Evolutionary conservation across 2,329 filamentous ascomycete genomes (phyloP).

Genomic region (Ophiostoma populinum): DNA sequence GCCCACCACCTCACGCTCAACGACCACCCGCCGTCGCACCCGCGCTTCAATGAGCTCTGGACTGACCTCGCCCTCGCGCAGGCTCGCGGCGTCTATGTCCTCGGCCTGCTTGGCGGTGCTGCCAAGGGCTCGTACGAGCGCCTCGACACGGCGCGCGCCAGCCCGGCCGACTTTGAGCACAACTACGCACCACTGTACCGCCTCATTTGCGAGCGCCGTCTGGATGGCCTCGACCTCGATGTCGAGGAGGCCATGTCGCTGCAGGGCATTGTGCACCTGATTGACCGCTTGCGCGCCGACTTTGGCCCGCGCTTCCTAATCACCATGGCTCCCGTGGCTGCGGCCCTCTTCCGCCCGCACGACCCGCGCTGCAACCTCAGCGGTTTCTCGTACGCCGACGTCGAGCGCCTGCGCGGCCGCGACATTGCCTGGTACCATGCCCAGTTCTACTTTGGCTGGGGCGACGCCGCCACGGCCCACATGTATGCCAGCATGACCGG

Average conservation of each 20-base stretch:
- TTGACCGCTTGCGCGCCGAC: conserved; percentile 46
- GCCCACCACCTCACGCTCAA: conserved; percentile 46
- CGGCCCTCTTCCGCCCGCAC: conserved; percentile 43
- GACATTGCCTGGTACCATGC: conserved; percentile 67
- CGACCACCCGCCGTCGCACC: conserved; percentile 47
- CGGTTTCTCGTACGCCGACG: conserved; percentile 55
- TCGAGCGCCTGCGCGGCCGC: conserved; percentile 45
- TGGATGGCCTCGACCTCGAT: conserved; percentile 56
- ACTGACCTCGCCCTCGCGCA: conserved; percentile 53
- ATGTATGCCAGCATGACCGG: conserved; percentile 29
- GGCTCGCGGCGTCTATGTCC: conserved; percentile 51
- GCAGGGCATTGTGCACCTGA: conserved; percentile 40
- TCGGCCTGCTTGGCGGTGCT: conserved; percentile 68
- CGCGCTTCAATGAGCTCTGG: conserved; percentile 50
- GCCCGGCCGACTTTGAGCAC: conserved; percentile 40
- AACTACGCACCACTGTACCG: conserved; percentile 51
- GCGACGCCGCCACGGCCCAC: conserved; percentile 36
- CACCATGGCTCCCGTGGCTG: conserved; percentile 61
- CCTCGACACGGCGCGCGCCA: conserved; percentile 25
- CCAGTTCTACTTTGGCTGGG: conserved; percentile 78
- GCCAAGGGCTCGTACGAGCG: conserved; percentile 52
- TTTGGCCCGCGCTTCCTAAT: conserved; percentile 53
- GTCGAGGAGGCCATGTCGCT: conserved; percentile 60
- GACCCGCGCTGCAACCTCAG: conserved; percentile 46
- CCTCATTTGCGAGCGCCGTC: conserved; percentile 36